Conservation (phyloP, 1,139 yeast species). For the Sugiyamaella japonica region DNA sequence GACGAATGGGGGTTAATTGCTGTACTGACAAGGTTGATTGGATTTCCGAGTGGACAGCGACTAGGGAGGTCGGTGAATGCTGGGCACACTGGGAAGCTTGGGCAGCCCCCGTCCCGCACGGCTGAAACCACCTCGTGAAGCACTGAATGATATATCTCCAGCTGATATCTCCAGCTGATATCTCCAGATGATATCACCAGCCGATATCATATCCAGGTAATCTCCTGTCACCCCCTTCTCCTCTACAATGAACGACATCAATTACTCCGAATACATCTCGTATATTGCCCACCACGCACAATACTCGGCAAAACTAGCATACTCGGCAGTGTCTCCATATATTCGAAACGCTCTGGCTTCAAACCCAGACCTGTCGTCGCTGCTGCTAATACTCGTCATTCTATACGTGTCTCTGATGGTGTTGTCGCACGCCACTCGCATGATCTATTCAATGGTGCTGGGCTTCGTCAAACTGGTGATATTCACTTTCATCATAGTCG, state of each 20-base stretch:
- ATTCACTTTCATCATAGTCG: constrained; percentile 22
- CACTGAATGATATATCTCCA: too few species aligned
- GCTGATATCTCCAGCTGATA: too few species aligned
- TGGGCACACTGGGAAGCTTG: too few species aligned
- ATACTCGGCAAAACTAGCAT: constrained; percentile 13
- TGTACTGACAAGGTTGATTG: too few species aligned
- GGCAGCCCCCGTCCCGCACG: too few species aligned
- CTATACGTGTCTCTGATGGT: constrained; percentile 37
- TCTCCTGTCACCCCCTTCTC: neutral
- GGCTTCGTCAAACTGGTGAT: constrained; percentile 28
- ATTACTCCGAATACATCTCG: constrained; percentile 2
- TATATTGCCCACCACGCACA: constrained; percentile 8
- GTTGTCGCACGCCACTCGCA: constrained; percentile 34
- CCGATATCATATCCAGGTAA: constrained; percentile 6
- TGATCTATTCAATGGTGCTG: constrained; percentile 34
- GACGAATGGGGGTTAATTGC: too few species aligned
- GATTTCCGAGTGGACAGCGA: too few species aligned
- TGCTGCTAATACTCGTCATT: constrained; percentile 31
- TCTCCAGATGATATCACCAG: too few species aligned
- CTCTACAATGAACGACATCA: constrained; percentile 7
- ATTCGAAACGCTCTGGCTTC: constrained; percentile 25
- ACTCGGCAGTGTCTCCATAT: constrained; percentile 20
- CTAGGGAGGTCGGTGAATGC: too few species aligned
- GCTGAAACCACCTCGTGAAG: too few species aligned
- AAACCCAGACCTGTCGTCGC: constrained; percentile 33